Base-by-base conservation (phyloP, 805 yeast genomes). In the Torulaspora maleeae region DNA sequence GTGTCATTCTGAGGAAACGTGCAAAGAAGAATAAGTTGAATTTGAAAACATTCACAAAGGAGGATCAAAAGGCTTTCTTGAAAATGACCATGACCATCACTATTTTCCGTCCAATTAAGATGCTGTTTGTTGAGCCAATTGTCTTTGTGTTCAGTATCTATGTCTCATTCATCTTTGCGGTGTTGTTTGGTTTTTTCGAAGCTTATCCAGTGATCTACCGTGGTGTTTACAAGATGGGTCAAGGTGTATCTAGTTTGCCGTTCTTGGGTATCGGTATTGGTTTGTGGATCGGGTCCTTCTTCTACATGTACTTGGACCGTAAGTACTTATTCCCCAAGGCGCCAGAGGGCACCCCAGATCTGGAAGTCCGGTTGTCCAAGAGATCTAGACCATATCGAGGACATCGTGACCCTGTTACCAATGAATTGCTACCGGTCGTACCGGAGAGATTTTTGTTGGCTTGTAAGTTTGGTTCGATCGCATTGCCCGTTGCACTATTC, bases 241-340 rank as follows among this genome's bases (percentile, higher is more conserved):
- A 68, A 1, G 90, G 88, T 45, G 66, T 77, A 10, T 75, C 87
- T 1, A 88, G 90, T 11, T 69, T 84, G 45, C 76, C 89, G 5
- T 84, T 84, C 63, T 63, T 84, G 25, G 86, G 85, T 35, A 83
- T 84, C 45, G 86, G 88, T 52, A 45, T 83, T 27, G 93, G 93
- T 10, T 68, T 84, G 48, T 47, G 79, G 49, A 9, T 72, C 1
- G 90, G 86, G 41, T 76, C 81, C 3, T 33, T 64, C 2, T 63
- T 76, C 27, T 83, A 76, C 62, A 53, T 78, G n/a, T 52, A 55
- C 29, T 51, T 78, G 47, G 86, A 82, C 60, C 70, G 74, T 49
- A 52, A 52, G 32, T 60, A 67, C 35, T 78, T 71, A 56, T 80
- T 76, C 71, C 78, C 77, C 37, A 76, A 71, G 58, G 76, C 82